Evolutionary conservation across 2,329 filamentous ascomycete species (phyloP), one percentile per base, ranked within the genome.

Genomic region (Xylariaceae sp.): DNA sequence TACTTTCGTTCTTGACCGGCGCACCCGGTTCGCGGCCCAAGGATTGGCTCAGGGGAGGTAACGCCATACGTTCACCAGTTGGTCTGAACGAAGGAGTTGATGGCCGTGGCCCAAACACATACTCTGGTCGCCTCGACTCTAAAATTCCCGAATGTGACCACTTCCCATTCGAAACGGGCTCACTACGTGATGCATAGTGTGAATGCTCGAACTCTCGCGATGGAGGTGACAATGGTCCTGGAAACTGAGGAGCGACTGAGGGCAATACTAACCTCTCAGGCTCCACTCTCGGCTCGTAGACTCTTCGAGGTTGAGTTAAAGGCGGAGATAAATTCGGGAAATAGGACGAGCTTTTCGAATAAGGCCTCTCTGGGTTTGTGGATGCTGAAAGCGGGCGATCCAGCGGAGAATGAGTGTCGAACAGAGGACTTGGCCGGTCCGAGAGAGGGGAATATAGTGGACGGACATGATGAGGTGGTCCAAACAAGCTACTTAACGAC

Each of bases 401-500:
- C 52, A 80, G 65, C 4, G 81, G 77, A 19, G 81, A 82, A 7
- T 68, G 64, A 16, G 74, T 67, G 32, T 75, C 72, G 43, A 73
- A 66, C 43, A 77, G 76, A 40, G 75, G 68, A 18, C 71, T 70
- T n/a, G 75, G 74, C 20, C 78, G 76, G 32, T 82, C 81, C 19
- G 76, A 75, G 20, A 73, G 67, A 46, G 80, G 77, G 40, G 81
- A 81, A 56, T 76, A 74, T 48, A 77, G 64, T 21, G 78, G 73
- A 47, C 77, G 74, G 32, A 75, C 70, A 44, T 76, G 69, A 4
- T 78, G 71, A 10, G 78, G 73, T 5, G 79, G 79, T 2, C 80
- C 81, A 62, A 85, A 84, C 16, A 86, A 71, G 62, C 81, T 85
- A 70, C 80, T 84, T 61, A 86, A 64, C 5, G 83, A 79, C 1